Base-by-base conservation (phyloP, 495 filamentous ascomycete genomes). In the Podospora sp. region DNA sequence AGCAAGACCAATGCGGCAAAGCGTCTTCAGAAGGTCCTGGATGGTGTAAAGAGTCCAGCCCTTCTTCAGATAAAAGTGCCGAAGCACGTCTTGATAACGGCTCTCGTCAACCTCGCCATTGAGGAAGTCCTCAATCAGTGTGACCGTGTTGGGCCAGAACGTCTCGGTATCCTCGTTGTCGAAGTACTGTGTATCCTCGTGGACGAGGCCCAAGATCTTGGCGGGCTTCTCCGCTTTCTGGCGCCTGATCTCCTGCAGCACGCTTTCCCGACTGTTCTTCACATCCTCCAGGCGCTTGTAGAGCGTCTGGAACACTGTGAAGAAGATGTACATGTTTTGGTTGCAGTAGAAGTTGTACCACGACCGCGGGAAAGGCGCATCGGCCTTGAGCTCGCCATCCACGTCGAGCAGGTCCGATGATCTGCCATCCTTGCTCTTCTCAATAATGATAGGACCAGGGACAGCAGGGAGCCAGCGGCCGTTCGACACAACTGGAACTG, bases 31-130 rank as follows among this genome's bases (percentile, higher is more conserved):
- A 57, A 97, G 87, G 72, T 94, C 92, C 68, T 93, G 91, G 68
- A 97, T 87, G 51, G 90, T 90, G 78, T 97, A 97, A 20, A 99
- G 78, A 67, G 90, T 90, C 87, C 93, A 98, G 21, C 96, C 96
- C 69, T 86, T 88, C 76, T 88, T 87, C 62, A 98, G 83, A 76
- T 97, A 98, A 74, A 89, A 96, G 65, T 90, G 91, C 6, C 96
- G 89, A 21, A 99, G 84, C 6, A 90, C 90, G 71, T 97, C 95
- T 73, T 99, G 94, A 60, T 96, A 90, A 26, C 90, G 86, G 36
- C 80, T 79, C 69, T 91, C 85, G 52, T 98, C 96, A 29, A 93
- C 81, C 50, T 97, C 92, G 18, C 88, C 91, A 22, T 83, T 85
- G 78, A 98, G 94, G 78, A 89, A 95, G 36, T 97, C 93, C 50